Evolutionary conservation across 2,329 filamentous ascomycete species (phyloP).

Genomic region (Phaeosphaeriaceae sp.): DNA sequence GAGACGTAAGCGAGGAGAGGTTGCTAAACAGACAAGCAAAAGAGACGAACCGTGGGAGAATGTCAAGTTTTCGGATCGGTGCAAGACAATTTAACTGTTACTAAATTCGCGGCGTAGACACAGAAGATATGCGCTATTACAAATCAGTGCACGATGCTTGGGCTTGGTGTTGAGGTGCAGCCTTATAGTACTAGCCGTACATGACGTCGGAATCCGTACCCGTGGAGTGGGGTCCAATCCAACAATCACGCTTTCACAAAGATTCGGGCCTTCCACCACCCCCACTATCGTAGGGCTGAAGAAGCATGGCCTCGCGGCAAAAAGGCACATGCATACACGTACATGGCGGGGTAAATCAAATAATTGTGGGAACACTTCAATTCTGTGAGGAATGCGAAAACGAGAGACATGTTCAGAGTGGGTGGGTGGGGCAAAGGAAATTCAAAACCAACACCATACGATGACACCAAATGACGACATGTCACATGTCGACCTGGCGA

Average conservation of each 20-base stretch:
- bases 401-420: conserved; percentile 5
- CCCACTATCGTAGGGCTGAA: conserved; percentile 17
- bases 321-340: too few relatives aligned
- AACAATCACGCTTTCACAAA: conserved; percentile 2
- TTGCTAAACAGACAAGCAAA: not conserved
- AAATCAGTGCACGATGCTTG: not conserved
- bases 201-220: conserved; percentile 15
- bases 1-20: not conserved
- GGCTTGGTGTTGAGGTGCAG: not conserved
- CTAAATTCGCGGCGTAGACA: too few relatives aligned
- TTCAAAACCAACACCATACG: conserved; percentile 6
- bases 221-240: conserved; percentile 10
- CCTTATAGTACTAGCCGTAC: not conserved
- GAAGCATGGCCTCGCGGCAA: conserved; percentile 15
- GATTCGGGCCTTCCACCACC: conserved; percentile 13
- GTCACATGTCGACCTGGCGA: not conserved
- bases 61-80: not conserved
- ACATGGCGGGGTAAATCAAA: conserved; percentile 2
- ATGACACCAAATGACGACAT: conserved; percentile 18
- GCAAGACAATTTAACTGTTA: not conserved
- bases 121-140: too few relatives aligned
- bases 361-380: conserved; percentile 6
- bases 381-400: conserved; percentile 2
- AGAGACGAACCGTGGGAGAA: too few relatives aligned
- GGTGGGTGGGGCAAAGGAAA: conserved; percentile 13